Base-by-base conservation (phyloP, 2,329 filamentous ascomycete species). In the Bipolaris gigantea region DNA sequence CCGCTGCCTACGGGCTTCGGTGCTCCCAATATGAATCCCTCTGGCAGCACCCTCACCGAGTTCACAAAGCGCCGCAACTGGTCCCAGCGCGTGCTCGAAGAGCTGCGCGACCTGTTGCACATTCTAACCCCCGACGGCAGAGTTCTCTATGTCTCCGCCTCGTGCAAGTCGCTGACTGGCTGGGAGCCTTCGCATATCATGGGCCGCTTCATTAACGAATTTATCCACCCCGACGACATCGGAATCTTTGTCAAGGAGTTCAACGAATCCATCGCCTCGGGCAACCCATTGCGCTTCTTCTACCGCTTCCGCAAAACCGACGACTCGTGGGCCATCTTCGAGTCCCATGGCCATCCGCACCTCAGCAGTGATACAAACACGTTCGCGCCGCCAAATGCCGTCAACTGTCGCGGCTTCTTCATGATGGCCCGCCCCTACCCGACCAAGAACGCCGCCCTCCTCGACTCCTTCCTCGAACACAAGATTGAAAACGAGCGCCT, bases 401-500 rank as follows among this genome's bases (percentile, higher is more conserved):
- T 74, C 53, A 88, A 89, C 63, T 97, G 92, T 72, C 86, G 90
- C 65, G 92, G 92, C 34, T 90, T 97, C 64, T 97, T 97, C 72
- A 89, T 97, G 80, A 93, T 96, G 86, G 87, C 90, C 8, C 84
- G 92, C 18, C 90, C 90, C 1, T 96, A 97, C 72, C 92, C 91
- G 5, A 95, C 89, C 27, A 92, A 89, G 76, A 96, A 93, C 69
- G 88, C 91, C 1, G 85, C 84, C 3, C 81, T 97, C 10, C 81
- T 97, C 18, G 92, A 97, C 75, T 95, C 92, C 0, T 97, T 97
- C 67, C 80, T 97, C 25, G 93, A 97, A 73, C 92, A 97, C 77
- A 97, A 97, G 75, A 93, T 96, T 50, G 93, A 97, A 73, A 96
- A 97, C 67, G 92, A 96, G 77, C 85, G 92, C 4, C 76, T 97